Conservation (phyloP, 345 rosid genomes). For the Angophora floribunda region DNA sequence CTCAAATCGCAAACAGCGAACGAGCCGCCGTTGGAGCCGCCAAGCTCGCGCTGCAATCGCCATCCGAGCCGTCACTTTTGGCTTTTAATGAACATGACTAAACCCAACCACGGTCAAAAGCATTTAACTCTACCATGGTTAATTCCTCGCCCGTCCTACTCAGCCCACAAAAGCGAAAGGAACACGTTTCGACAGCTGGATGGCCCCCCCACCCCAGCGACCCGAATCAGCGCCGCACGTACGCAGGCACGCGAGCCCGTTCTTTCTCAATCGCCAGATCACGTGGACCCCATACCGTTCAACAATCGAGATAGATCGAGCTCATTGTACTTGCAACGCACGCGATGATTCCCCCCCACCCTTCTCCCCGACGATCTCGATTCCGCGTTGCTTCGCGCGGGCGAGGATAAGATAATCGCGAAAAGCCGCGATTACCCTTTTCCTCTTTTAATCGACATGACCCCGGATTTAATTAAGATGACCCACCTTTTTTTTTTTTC, state of each 20-base stretch:
- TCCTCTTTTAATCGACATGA: neutral
- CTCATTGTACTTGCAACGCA: neutral
- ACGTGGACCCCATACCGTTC: neutral
- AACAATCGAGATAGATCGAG: neutral
- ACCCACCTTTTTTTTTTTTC: neutral
- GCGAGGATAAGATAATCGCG: neutral
- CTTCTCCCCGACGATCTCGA: neutral
- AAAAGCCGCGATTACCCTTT: neutral
- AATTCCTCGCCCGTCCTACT: neutral
- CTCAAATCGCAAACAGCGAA: neutral
- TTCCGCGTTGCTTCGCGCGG: neutral
- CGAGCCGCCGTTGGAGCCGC: neutral
- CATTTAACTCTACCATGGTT: neutral
- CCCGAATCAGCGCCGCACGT: neutral
- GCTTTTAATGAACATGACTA: neutral
- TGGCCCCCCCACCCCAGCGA: neutral
- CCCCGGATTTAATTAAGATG: neutral
- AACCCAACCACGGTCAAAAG: neutral
- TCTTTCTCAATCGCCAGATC: neutral
- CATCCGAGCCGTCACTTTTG: neutral
- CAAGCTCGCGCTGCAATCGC: neutral
- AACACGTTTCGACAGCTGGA: neutral
- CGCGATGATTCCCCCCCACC: neutral
- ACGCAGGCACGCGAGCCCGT: neutral
- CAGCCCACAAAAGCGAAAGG: neutral